phyloP scores from a whole-genome alignment of 139 green algal genomes.

The Micromonas pusilla region DNA sequence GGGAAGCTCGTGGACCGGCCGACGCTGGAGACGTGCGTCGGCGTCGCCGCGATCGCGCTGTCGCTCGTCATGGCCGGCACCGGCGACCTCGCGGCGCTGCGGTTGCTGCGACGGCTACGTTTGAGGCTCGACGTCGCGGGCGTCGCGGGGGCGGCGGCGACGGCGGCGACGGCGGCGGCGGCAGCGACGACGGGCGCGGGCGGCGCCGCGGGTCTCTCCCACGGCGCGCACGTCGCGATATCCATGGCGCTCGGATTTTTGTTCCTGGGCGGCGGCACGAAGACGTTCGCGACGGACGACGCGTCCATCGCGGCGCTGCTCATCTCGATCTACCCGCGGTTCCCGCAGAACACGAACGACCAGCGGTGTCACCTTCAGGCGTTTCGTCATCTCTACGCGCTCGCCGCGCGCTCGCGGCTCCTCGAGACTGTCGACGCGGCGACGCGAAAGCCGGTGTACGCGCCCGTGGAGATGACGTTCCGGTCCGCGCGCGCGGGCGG shows the following conservation, averaged over 20 bases:
- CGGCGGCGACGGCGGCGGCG: background rate
- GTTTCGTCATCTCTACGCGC: conserved; percentile 87
- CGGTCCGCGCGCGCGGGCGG: too few species aligned
- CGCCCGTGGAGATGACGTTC: conserved; percentile 57
- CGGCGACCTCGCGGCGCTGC: conserved; percentile 77
- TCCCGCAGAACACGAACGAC: conserved; percentile 67
- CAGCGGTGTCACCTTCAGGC: conserved; percentile 82
- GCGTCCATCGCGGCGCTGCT: conserved; percentile 73
- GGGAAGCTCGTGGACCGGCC: conserved; percentile 53
- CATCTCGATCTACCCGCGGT: conserved; percentile 75
- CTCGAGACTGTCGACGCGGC: conserved; percentile 77
- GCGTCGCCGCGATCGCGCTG: conserved; percentile 62
- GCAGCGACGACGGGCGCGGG: background rate
- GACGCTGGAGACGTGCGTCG: conserved; percentile 40
- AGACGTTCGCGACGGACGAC: conserved; percentile 68
- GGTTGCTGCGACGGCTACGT: conserved; percentile 64
- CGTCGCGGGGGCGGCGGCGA: background rate
- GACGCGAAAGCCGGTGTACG: conserved; percentile 55
- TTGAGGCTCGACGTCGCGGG: conserved; percentile 40
- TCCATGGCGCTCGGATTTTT: conserved; percentile 82
- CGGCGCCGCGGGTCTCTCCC: conserved; percentile 40
- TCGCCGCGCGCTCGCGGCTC: conserved; percentile 68
- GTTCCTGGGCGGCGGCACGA: conserved; percentile 69
- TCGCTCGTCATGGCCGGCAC: conserved; percentile 83
- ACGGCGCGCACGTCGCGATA: conserved; percentile 78